phyloP scores from a whole-genome alignment of 129 eudicot species.

The Silybum marianum region DNA sequence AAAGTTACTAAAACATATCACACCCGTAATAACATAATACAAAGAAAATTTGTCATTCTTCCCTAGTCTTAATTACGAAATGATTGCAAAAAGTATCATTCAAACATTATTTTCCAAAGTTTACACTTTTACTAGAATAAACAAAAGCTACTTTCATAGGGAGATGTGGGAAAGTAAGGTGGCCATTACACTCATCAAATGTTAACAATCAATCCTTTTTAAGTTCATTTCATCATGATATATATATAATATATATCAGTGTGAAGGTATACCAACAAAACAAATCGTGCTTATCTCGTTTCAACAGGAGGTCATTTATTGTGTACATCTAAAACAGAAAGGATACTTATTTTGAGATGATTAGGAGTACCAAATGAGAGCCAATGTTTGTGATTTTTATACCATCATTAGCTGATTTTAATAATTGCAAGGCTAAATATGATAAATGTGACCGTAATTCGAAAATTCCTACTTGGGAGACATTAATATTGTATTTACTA shows the following conservation, averaged over 20 bases:
- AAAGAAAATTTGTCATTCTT: constrained; percentile 6
- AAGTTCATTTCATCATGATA: constrained; percentile 15
- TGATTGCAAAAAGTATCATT: not conserved
- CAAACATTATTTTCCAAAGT: not conserved
- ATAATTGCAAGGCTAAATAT: not conserved
- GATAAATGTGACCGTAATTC: not conserved
- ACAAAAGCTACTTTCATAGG: constrained; percentile 15
- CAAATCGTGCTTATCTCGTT: not conserved
- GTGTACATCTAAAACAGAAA: not conserved
- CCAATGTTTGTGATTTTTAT: not conserved
- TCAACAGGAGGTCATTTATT: not conserved
- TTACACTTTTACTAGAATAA: constrained; percentile 24
- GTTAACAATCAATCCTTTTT: constrained; percentile 6
- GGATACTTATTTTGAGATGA: not conserved
- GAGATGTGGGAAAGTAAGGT: constrained; percentile 9
- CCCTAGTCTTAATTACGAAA: constrained; percentile 11
- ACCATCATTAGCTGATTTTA: not conserved
- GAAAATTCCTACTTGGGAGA: not conserved
- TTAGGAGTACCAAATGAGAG: not conserved
- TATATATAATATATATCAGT: too few relatives aligned
- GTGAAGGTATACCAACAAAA: constrained; percentile 12
- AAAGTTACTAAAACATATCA: not conserved
- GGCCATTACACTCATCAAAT: not conserved
- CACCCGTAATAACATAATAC: not conserved
- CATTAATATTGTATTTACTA: not conserved